A percentile compares a stretch with the other conserved stretches of the same genome.
phyloP scores from a whole-genome alignment of 2,329 filamentous ascomycete species.

The Dothideomycetidae sp. region DNA sequence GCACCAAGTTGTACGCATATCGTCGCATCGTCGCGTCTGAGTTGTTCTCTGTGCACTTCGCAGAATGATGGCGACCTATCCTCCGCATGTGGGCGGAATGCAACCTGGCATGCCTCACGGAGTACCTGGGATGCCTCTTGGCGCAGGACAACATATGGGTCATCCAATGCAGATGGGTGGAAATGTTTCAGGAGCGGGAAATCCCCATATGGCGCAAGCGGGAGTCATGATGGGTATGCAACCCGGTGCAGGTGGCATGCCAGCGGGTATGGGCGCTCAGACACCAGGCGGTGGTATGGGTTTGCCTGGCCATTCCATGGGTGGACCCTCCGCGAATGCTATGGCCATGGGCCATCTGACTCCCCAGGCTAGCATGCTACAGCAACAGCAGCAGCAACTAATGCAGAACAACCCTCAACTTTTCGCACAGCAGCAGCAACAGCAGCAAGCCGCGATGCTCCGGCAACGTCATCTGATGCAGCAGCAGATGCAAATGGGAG shows the following conservation, averaged over 20 bases:
- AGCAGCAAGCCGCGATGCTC: slow-evolving; percentile 26
- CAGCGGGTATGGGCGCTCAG: slow-evolving; percentile 19
- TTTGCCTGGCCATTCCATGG: slow-evolving; percentile 30
- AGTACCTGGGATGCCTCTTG: slow-evolving; percentile 50
- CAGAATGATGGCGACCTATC: slow-evolving; percentile 56
- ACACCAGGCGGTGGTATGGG: slow-evolving; percentile 21
- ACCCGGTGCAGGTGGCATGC: slow-evolving; percentile 44
- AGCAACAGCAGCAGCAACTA: slow-evolving; percentile 31
- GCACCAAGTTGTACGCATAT: too few species aligned
- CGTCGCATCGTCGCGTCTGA: too few species aligned
- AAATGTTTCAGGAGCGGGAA: slow-evolving; percentile 56
- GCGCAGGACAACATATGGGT: slow-evolving; percentile 53
- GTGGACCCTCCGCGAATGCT: slow-evolving; percentile 39
- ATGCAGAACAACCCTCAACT: slow-evolving; percentile 37
- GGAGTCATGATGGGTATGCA: slow-evolving; percentile 67
- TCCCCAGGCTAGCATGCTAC: slow-evolving; percentile 45
- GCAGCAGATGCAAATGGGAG: slow-evolving; percentile 34
- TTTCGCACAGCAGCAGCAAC: slow-evolving; percentile 20
- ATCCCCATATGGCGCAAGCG: slow-evolving; percentile 55
- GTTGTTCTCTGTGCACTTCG: too few species aligned
- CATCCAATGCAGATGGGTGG: slow-evolving; percentile 62
- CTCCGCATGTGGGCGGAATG: slow-evolving; percentile 56
- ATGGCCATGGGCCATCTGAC: slow-evolving; percentile 61
- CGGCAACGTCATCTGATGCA: slow-evolving; percentile 21
- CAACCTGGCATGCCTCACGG: slow-evolving; percentile 54